Evolutionary conservation across 176 grass and related monocot genomes (phyloP).

Genomic region (Poa pratensis): DNA sequence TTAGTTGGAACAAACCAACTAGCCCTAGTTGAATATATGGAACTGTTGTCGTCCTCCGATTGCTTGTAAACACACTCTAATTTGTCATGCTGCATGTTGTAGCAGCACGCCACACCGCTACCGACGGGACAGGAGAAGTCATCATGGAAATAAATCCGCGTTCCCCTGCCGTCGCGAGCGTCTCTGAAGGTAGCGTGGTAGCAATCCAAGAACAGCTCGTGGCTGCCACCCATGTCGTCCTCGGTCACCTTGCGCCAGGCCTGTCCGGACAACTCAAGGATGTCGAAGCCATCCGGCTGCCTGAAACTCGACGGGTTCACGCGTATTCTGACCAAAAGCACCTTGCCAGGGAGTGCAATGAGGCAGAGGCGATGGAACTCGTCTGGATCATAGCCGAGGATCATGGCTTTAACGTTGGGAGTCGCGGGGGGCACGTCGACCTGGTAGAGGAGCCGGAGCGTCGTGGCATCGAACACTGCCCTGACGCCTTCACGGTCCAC

Average conservation of each 20-base stretch:
- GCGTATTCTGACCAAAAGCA: not conserved
- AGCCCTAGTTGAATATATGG: not conserved
- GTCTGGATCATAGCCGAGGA: not conserved
- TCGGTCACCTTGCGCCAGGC: not conserved
- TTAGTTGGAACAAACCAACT: not conserved
- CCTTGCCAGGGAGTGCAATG: not conserved
- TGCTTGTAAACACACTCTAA: not conserved
- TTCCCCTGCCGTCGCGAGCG: not conserved
- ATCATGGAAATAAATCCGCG: slow-evolving; percentile 9
- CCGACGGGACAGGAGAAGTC: not conserved
- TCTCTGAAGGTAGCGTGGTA: slow-evolving; percentile 12
- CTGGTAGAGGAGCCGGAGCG: no score
- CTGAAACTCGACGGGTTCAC: not conserved
- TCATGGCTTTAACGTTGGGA: no score
- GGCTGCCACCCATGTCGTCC: not conserved
- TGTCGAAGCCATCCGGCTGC: not conserved
- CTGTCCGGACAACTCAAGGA: not conserved
- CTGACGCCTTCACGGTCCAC: no score
- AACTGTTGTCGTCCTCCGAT: not conserved
- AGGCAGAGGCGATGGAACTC: not conserved
- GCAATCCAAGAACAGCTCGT: not conserved
- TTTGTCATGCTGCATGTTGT: not conserved
- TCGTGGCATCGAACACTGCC: no score
- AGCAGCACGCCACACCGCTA: not conserved
- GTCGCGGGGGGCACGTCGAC: no score